Evolutionary conservation across 2,329 filamentous ascomycete genomes (phyloP).

Genomic region (Pseudogymnoascus sp.): DNA sequence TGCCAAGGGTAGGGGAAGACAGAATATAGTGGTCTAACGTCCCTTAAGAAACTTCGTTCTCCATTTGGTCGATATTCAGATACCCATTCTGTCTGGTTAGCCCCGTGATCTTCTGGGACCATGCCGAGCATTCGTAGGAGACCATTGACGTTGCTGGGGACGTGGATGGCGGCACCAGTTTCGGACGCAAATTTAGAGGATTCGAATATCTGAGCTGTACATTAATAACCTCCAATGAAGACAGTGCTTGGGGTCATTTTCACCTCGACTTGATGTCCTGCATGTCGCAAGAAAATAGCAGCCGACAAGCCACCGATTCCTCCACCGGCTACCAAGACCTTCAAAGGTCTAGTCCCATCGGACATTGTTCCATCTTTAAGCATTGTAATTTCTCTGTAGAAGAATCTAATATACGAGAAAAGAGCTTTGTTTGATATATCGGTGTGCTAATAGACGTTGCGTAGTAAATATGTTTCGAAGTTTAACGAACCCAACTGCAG

Average conservation of each 20-base stretch:
- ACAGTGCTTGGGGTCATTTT: not conserved
- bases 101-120: slow-evolving; percentile 33
- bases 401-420: too few species aligned
- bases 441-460: too few species aligned
- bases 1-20: slow-evolving; percentile 38
- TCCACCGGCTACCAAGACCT: not conserved
- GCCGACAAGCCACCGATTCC: slow-evolving; percentile 46
- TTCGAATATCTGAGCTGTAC: slow-evolving; percentile 41
- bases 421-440: too few species aligned
- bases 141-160: slow-evolving; percentile 55
- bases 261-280: slow-evolving; percentile 39
- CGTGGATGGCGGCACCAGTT: slow-evolving; percentile 54
- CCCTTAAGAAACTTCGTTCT: slow-evolving; percentile 23
- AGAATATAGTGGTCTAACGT: slow-evolving; percentile 30
- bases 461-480: too few species aligned
- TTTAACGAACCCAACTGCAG: too few species aligned
- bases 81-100: slow-evolving; percentile 23
- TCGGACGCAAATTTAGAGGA: slow-evolving; percentile 50
- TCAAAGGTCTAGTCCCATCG: not conserved
- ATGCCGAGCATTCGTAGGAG: slow-evolving; percentile 42
- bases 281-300: slow-evolving; percentile 43
- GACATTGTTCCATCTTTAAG: not conserved
- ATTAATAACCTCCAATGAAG: not conserved
- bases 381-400: too few species aligned
- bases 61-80: slow-evolving; percentile 34